These are phyloP conservation scores for Botrytis medusae DNA, from an alignment of 2,329 filamentous ascomycete genomes.

Conservation along the genomic window DNA sequence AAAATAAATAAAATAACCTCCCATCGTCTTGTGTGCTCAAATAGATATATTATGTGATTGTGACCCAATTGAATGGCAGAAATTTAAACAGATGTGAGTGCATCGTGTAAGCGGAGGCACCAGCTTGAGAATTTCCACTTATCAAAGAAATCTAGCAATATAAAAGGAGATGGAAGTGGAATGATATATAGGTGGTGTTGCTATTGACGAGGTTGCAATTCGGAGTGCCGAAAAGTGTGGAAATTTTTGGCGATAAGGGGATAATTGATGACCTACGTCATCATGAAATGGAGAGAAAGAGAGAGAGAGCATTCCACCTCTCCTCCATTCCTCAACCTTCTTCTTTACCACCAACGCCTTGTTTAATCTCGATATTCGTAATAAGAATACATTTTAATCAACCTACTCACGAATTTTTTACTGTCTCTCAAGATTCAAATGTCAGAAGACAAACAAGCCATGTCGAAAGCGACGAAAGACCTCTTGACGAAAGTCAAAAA, in stretches of 20 bases:
- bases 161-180: neutral
- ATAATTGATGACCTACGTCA: neutral
- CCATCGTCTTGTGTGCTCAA: neutral
- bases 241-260: neutral
- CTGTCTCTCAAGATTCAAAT: slow-evolving; percentile 26
- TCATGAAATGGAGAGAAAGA: neutral
- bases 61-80: neutral
- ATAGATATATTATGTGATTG: neutral
- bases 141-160: rapidly evolving
- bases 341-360: neutral
- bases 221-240: neutral
- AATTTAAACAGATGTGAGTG: neutral
- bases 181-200: neutral
- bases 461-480: slow-evolving; percentile 71
- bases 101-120: neutral
- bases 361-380: neutral
- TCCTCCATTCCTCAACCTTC: neutral
- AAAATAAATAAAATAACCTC: neutral
- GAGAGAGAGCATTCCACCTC: neutral
- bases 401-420: neutral
- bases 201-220: neutral
- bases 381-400: neutral
- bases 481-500: slow-evolving; percentile 79
- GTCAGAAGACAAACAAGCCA: slow-evolving; percentile 44
- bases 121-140: neutral